A percentile compares a stretch with the other conserved stretches of the same genome.
phyloP scores from a whole-genome alignment of 768 basidiomycete genomes.

The Boletus vermiculosoides region DNA sequence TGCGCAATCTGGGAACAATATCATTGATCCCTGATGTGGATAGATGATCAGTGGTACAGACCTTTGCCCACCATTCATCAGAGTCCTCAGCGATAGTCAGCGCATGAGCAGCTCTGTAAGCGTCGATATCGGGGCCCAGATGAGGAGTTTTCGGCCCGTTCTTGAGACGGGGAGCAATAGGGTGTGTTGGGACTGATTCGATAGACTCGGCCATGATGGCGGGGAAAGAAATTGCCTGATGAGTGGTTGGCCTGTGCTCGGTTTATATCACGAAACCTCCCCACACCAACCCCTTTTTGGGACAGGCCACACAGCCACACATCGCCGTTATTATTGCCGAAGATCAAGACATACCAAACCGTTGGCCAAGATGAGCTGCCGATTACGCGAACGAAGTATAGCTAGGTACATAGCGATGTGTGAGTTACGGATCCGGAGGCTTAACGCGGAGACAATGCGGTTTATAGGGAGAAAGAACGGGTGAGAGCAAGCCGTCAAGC shows the following conservation, averaged over 20 bases:
- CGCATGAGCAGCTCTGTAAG: conserved; percentile 65
- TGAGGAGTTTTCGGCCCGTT: conserved; percentile 67
- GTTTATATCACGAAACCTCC: conserved; percentile 19
- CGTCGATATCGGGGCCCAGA: conserved; percentile 74
- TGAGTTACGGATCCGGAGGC: background rate
- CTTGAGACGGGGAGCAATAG: conserved; percentile 73
- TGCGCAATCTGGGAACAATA: conserved; percentile 52
- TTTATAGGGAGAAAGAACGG: conserved; percentile 27
- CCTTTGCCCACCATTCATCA: conserved; percentile 90
- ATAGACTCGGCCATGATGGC: conserved; percentile 41
- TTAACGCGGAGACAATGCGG: conserved; percentile 27
- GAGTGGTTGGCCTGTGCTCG: background rate
- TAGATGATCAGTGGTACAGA: conserved; percentile 22
- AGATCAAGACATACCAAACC: background rate
- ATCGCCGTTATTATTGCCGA: background rate
- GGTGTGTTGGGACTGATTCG: conserved; percentile 48
- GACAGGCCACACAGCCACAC: conserved; percentile 17
- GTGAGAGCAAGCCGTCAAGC: background rate
- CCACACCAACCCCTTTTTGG: conserved; percentile 17
- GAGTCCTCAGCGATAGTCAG: conserved; percentile 72
- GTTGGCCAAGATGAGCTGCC: background rate
- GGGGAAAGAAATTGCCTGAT: conserved; percentile 8
- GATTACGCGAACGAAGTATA: background rate
- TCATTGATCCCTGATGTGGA: background rate
- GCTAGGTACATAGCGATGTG: background rate